These are phyloP conservation scores for Dillenia suffruticosa DNA, from an alignment of 164 flowering plant genomes.

Conservation along the genomic window DNA sequence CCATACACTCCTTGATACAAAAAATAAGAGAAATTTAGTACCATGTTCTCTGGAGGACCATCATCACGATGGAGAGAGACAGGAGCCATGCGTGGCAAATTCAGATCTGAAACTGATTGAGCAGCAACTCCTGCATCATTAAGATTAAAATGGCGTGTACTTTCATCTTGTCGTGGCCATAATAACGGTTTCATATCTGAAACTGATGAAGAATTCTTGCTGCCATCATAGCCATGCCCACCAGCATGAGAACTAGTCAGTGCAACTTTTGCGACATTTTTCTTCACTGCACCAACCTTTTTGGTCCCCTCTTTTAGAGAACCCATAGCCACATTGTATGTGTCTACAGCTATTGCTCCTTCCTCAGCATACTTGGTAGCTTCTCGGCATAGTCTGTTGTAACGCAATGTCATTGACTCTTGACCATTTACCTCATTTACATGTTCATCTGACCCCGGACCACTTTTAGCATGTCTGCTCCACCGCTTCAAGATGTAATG, in stretches of 20 bases:
- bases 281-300: constrained; percentile 47
- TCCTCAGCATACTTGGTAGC: constrained; percentile 75
- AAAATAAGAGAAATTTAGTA: constrained; percentile 14
- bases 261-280: constrained; percentile 46
- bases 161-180: constrained; percentile 79
- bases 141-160: constrained; percentile 46
- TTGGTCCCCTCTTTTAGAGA: constrained; percentile 61
- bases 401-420: constrained; percentile 46
- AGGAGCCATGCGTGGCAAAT: constrained; percentile 64
- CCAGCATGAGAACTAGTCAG: constrained; percentile 31
- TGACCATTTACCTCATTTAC: constrained; percentile 37
- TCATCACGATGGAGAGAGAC: constrained; percentile 63
- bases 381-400: constrained; percentile 55
- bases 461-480: constrained; percentile 71
- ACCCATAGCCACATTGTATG: constrained; percentile 52
- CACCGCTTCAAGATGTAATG: constrained; percentile 69
- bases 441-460: constrained; percentile 39
- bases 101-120: constrained; percentile 45
- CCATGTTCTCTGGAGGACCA: constrained; percentile 58
- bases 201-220: constrained; percentile 25
- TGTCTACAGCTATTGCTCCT: constrained; percentile 59
- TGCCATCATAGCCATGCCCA: constrained; percentile 30
- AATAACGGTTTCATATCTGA: constrained; percentile 53
- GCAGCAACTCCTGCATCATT: constrained; percentile 43
- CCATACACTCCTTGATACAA: neutral